Evolutionary conservation across 2,329 filamentous ascomycete species (phyloP).

Genomic region (Colletotrichum tofieldiae): DNA sequence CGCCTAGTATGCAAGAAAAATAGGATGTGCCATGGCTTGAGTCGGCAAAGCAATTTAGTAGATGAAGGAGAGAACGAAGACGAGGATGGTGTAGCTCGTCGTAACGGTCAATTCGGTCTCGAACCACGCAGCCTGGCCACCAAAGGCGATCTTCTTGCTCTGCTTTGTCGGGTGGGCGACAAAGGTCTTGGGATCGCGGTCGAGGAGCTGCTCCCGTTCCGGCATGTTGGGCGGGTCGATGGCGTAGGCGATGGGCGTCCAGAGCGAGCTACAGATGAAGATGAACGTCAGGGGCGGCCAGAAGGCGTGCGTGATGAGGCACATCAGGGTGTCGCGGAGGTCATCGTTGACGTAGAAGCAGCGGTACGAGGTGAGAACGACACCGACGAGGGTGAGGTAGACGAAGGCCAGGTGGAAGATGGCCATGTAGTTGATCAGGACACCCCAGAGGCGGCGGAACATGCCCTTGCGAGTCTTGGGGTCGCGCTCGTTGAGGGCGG

Average conservation of each 20-base stretch:
- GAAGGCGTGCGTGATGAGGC: conserved; percentile 72
- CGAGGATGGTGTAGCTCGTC: conserved; percentile 64
- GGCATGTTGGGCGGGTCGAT: conserved; percentile 73
- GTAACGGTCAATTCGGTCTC: conserved; percentile 69
- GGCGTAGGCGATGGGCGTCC: conserved; percentile 73
- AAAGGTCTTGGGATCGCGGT: conserved; percentile 68
- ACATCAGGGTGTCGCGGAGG: conserved; percentile 61
- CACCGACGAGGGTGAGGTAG: conserved; percentile 66
- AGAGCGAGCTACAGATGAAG: conserved; percentile 68
- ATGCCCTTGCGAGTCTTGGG: conserved; percentile 66
- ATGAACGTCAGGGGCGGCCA: conserved; percentile 75
- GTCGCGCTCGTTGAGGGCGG: conserved; percentile 72
- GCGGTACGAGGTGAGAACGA: conserved; percentile 66
- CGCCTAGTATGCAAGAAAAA: conserved; percentile 19
- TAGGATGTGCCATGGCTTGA: neutral
- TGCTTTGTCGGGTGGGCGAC: conserved; percentile 66
- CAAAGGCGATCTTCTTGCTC: conserved; percentile 71
- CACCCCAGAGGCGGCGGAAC: conserved; percentile 67
- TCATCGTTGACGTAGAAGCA: conserved; percentile 60
- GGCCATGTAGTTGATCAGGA: conserved; percentile 70
- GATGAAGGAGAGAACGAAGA: conserved; percentile 64
- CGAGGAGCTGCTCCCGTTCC: conserved; percentile 70
- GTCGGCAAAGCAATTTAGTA: conserved; percentile 39
- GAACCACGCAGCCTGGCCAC: conserved; percentile 69
- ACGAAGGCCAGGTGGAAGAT: conserved; percentile 70